Conservation (phyloP, 2,329 filamentous ascomycete genomes). For the Penicillium sp. region DNA sequence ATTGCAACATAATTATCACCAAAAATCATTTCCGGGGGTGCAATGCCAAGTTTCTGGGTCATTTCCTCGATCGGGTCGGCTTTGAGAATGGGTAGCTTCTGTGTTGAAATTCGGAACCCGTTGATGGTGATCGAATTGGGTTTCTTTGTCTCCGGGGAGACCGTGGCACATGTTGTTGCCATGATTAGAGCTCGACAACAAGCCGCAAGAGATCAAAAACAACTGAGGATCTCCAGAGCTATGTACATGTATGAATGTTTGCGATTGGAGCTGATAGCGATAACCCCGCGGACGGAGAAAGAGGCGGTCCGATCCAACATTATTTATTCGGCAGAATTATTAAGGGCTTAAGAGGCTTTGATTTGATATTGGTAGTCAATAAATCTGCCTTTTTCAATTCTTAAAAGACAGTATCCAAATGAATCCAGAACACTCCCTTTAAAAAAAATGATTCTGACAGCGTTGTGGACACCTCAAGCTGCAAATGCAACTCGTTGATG, state of each 20-base stretch:
- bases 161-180: conserved; percentile 53
- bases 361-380: background rate
- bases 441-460: background rate
- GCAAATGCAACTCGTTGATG: no score
- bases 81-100: conserved; percentile 94
- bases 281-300: conserved; percentile 37
- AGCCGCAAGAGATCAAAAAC: conserved; percentile 3
- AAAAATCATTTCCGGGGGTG: conserved; percentile 98
- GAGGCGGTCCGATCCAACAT: conserved; percentile 25
- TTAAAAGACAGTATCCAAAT: background rate
- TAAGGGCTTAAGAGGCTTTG: background rate
- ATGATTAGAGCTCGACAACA: conserved; percentile 17
- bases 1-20: conserved; percentile 85
- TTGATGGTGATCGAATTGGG: conserved; percentile 60
- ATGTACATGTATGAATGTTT: conserved; percentile 7
- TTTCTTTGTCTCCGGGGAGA: conserved; percentile 46
- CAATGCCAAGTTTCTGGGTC: conserved; percentile 73
- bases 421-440: no score
- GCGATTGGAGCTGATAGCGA: conserved; percentile 17
- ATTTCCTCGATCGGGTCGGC: conserved; percentile 85
- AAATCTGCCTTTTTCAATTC: background rate
- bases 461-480: background rate
- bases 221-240: background rate
- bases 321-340: conserved; percentile 2
- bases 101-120: conserved; percentile 72